Evolutionary conservation across 106 monocot genomes (phyloP), one percentile per base, ranked within the genome.

Genomic region (Platanthera guangdongensis): DNA sequence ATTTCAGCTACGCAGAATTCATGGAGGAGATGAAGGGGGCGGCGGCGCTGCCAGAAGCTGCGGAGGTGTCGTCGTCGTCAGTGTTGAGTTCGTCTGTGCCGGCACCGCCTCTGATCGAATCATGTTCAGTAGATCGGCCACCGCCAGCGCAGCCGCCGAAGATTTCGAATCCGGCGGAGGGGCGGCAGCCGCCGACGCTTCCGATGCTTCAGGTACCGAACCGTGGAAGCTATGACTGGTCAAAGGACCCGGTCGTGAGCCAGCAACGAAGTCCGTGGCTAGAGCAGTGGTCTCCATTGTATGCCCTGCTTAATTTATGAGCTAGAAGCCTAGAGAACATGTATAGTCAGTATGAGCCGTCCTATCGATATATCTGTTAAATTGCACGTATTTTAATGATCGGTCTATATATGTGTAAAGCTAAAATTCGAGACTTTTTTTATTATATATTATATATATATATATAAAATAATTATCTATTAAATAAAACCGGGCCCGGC

Each of bases 241-340:
- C 80, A 70, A 82, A 89, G 50, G 94, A 89, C 45, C 76, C 90
- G 5, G 57, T 85, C 68, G 51, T 85, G 52, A 64, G 77, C 6
- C 91, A 92, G 85, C 73, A 83, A 74, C 80, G 84, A 45, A 93
- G 90, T 68, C 90, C 93, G 8, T 93, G 90, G 92, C 57, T 85
- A 47, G 89, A 87, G 6, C 72, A 82, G 45, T 83, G 76, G 75
- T 85, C 85, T 30, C 86, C 88, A 11, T 83, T 80, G 16, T 92
- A 78, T 21, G 80, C 87, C 52, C 78, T 84, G 47, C 83, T 93
- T 16, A 82, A 90, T 71, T 90, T 88, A 18, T 87, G 71, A 84
- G n/a, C 32, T 32, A 32, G 32, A 32, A 32, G 16, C 13, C 8
- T 10, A 53, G 13, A 53, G 13, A 13, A 53, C 52, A 53, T 13